A percentile compares a stretch with the other conserved stretches of the same genome.
phyloP scores from a whole-genome alignment of 352 stramenopile species.

The Achlya hypogyna region DNA sequence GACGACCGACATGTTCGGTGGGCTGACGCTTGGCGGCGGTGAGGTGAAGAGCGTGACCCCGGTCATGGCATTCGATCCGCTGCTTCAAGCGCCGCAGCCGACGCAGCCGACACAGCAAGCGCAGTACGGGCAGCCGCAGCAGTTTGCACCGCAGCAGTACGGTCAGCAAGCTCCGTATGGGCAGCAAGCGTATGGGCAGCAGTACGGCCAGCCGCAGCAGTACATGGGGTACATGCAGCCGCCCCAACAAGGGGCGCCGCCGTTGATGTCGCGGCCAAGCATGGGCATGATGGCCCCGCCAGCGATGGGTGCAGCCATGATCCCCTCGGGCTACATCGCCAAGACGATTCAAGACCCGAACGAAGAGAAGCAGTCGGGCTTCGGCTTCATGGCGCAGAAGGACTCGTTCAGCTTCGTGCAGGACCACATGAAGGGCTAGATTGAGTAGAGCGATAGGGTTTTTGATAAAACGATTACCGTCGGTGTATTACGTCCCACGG shows the following conservation, averaged over 20 bases:
- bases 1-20: slow-evolving; percentile 65
- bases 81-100: slow-evolving; percentile 1
- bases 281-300: slow-evolving; percentile 31
- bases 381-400: slow-evolving; percentile 81
- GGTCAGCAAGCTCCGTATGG: slow-evolving; percentile 33
- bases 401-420: slow-evolving; percentile 86
- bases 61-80: neutral
- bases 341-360: slow-evolving; percentile 81
- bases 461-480: too few species aligned
- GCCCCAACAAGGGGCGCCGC: slow-evolving; percentile 47
- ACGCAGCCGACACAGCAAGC: neutral
- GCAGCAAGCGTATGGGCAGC: slow-evolving; percentile 33
- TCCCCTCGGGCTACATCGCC: slow-evolving; percentile 72
- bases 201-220: slow-evolving; percentile 40
- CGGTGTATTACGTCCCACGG: too few species aligned
- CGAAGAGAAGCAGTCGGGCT: slow-evolving; percentile 63
- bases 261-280: slow-evolving; percentile 52
- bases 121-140: slow-evolving; percentile 30
- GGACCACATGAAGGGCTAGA: slow-evolving; percentile 63
- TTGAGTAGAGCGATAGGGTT: too few species aligned
- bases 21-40: slow-evolving; percentile 35
- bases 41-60: neutral
- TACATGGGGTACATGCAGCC: slow-evolving; percentile 63
- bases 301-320: slow-evolving; percentile 80
- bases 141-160: slow-evolving; percentile 21